Percentiles rank a stretch among this genome's conserved stretches.
Evolutionary conservation across 2,329 filamentous ascomycete species (phyloP).

Genomic region (Chaetomiaceae sp.): DNA sequence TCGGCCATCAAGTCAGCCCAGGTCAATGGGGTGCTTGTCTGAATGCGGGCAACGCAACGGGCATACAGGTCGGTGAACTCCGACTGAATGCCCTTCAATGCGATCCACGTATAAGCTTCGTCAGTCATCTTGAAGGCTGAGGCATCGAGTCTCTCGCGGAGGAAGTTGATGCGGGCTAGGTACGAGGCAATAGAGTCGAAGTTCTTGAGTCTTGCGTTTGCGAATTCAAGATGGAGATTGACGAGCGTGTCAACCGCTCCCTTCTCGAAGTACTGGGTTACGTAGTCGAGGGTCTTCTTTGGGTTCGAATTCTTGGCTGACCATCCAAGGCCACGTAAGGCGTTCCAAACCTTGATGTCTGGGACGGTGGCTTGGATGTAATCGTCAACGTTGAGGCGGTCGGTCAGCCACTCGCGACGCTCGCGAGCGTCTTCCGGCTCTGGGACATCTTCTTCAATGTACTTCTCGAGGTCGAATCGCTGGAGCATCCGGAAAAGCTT

Average conservation of each 20-base stretch:
- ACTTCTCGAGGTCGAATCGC: background rate
- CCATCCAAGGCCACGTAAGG: background rate
- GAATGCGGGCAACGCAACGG: background rate
- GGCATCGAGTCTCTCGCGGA: background rate
- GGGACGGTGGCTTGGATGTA: background rate
- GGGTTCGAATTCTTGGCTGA: background rate
- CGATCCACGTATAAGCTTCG: background rate
- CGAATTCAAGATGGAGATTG: background rate
- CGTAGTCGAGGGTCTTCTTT: background rate
- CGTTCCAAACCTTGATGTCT: background rate
- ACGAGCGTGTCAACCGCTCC: background rate
- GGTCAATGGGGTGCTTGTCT: background rate
- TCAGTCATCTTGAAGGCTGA: background rate
- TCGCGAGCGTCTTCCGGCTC: background rate
- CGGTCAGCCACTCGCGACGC: background rate
- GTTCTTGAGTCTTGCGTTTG: background rate
- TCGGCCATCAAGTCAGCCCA: background rate
- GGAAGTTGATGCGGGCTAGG: background rate
- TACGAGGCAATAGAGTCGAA: background rate
- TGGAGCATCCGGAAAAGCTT: background rate
- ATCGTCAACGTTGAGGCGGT: background rate
- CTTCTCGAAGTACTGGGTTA: background rate
- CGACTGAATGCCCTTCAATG: background rate
- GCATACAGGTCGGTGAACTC: background rate
- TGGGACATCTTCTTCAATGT: background rate